phyloP scores from a whole-genome alignment of 306 rosid genomes.

The Lupinus albus region DNA sequence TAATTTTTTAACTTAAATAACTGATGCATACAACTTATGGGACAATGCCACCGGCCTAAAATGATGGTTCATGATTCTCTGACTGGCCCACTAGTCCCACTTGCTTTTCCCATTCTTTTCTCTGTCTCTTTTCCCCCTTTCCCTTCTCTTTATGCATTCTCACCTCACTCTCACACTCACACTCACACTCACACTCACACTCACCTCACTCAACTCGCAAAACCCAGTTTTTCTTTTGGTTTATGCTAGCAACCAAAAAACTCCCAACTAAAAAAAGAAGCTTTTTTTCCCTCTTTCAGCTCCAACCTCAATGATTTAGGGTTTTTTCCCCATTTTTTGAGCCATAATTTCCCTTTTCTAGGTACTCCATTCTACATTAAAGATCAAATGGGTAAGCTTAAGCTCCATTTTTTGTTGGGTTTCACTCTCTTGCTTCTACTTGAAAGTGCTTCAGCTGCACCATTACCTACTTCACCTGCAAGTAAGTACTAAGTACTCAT shows the following conservation, averaged over 20 bases:
- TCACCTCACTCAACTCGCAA: conserved; percentile 31
- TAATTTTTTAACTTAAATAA: no score
- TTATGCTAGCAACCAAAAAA: neutral
- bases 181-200: no score
- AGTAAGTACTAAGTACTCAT: conserved; percentile 52
- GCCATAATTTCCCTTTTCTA: conserved; percentile 33
- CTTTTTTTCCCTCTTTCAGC: no score
- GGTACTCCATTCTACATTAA: conserved; percentile 31
- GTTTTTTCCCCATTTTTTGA: conserved; percentile 33
- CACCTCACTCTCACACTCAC: neutral
- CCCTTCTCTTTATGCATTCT: conserved; percentile 16
- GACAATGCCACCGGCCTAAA: no score
- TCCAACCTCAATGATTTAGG: conserved; percentile 42
- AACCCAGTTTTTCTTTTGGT: conserved; percentile 21
- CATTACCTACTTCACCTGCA: conserved; percentile 52
- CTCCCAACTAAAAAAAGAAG: no score
- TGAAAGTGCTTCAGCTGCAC: conserved; percentile 56
- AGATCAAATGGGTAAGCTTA: conserved; percentile 57
- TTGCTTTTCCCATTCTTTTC: conserved; percentile 38
- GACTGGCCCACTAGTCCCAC: conserved; percentile 32
- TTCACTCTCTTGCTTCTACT: conserved; percentile 50
- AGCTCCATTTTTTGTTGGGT: conserved; percentile 43
- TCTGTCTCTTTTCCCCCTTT: conserved; percentile 32
- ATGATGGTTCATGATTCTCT: conserved; percentile 36
- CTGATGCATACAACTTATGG: no score